Evolutionary conservation across 768 basidiomycete genomes (phyloP).

Genomic region (Neoboletus brunneissimus): DNA sequence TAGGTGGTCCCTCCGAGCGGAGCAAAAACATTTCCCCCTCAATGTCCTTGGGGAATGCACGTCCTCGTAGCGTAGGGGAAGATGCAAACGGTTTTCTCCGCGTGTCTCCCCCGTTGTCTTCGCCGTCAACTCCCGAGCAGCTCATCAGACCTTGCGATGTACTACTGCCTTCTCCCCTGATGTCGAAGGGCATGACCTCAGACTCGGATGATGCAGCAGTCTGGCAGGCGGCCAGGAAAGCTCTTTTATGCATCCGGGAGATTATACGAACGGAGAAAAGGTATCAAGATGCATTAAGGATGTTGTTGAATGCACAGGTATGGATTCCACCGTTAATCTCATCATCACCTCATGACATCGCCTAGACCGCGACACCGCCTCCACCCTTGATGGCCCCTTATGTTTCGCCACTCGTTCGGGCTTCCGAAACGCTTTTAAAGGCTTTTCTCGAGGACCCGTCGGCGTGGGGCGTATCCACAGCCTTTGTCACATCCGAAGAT

Average conservation of each 20-base stretch:
- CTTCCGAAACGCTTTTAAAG: conserved; percentile 49
- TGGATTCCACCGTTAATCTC: conserved; percentile 4
- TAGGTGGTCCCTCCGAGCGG: conserved; percentile 1
- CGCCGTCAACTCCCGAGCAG: background rate
- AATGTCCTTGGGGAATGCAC: background rate
- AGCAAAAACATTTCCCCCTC: background rate
- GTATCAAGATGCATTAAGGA: conserved; percentile 39
- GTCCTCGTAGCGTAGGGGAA: background rate
- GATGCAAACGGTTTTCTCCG: background rate
- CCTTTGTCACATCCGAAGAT: conserved; percentile 53
- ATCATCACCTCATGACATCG: conserved; percentile 1
- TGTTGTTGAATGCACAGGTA: conserved; percentile 38
- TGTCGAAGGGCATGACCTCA: conserved; percentile 2
- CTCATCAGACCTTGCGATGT: background rate
- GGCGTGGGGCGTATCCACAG: conserved; percentile 59
- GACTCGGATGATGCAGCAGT: conserved; percentile 25
- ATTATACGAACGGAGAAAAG: conserved; percentile 46
- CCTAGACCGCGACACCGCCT: conserved; percentile 41
- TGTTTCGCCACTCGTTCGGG: conserved; percentile 47
- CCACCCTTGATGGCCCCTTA: conserved; percentile 52
- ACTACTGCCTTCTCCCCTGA: background rate
- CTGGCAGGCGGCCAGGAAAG: conserved; percentile 40
- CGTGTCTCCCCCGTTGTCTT: background rate
- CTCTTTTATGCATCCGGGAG: conserved; percentile 46
- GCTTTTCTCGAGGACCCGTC: conserved; percentile 61